Conservation (phyloP, 2,329 filamentous ascomycete species). For the Balansia obtecta region DNA sequence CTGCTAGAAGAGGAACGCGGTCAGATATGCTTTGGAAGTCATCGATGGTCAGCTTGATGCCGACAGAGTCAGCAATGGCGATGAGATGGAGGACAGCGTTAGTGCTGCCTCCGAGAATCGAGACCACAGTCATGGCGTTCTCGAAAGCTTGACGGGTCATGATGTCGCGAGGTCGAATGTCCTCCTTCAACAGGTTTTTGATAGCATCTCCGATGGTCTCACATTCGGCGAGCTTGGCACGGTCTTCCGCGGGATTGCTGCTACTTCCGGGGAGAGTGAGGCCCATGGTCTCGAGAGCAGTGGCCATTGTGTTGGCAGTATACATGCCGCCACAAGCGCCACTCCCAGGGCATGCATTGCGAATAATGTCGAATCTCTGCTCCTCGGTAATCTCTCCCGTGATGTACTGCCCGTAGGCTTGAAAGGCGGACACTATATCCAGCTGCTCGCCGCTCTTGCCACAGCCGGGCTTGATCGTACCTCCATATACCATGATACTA, state of each 20-base stretch:
- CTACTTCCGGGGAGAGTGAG: slow-evolving; percentile 76
- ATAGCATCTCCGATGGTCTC: slow-evolving; percentile 59
- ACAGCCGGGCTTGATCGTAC: slow-evolving; percentile 86
- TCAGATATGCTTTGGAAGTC: slow-evolving; percentile 78
- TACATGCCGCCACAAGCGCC: slow-evolving; percentile 82
- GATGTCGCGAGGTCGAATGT: slow-evolving; percentile 67
- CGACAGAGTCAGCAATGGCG: slow-evolving; percentile 70
- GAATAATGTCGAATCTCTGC: slow-evolving; percentile 86
- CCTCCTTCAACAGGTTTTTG: slow-evolving; percentile 60
- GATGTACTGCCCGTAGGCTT: slow-evolving; percentile 92
- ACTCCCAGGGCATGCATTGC: slow-evolving; percentile 58
- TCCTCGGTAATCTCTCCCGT: slow-evolving; percentile 84
- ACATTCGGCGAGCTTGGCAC: slow-evolving; percentile 62
- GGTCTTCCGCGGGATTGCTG: slow-evolving; percentile 64
- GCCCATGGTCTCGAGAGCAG: slow-evolving; percentile 81
- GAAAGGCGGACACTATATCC: slow-evolving; percentile 95
- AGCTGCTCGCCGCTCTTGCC: slow-evolving; percentile 63
- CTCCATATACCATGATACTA: slow-evolving; percentile 95
- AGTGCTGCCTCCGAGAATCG: slow-evolving; percentile 72
- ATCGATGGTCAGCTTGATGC: slow-evolving; percentile 71
- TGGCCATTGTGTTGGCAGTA: slow-evolving; percentile 90
- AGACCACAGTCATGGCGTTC: slow-evolving; percentile 74
- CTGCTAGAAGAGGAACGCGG: slow-evolving; percentile 66
- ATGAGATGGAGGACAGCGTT: slow-evolving; percentile 79
- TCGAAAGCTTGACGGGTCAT: slow-evolving; percentile 72